phyloP scores from a whole-genome alignment of 1,284 basidiomycete genomes.

The Coniophora puteana region DNA sequence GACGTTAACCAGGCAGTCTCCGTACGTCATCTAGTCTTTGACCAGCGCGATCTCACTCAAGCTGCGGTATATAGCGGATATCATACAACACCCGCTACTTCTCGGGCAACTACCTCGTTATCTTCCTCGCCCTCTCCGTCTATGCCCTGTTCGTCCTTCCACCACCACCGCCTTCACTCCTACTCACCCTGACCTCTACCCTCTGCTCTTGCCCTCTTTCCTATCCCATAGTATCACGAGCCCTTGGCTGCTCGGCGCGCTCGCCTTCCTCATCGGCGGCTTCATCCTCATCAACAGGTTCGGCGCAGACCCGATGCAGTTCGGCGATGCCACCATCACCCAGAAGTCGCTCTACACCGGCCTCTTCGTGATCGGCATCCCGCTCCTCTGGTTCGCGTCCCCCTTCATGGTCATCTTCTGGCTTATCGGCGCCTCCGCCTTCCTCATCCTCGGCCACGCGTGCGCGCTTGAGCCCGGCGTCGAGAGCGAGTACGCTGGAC shows the following conservation, averaged over 20 bases:
- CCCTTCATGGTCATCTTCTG: constrained; percentile 75
- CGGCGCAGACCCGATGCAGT: constrained; percentile 81
- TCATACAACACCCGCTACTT: constrained; percentile 95
- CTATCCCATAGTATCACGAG: constrained; percentile 59
- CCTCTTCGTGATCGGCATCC: constrained; percentile 77
- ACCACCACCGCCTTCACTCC: not conserved
- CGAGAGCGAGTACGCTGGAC: constrained; percentile 82
- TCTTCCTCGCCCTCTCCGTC: constrained; percentile 79
- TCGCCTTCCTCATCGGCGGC: constrained; percentile 89
- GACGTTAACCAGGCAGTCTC: constrained; percentile 69
- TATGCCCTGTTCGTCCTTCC: constrained; percentile 91
- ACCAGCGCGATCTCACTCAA: not conserved
- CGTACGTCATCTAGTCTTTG: constrained; percentile 45
- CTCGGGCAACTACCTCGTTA: constrained; percentile 88
- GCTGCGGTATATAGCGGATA: constrained; percentile 78
- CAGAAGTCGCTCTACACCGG: constrained; percentile 81
- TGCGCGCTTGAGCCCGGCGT: constrained; percentile 84
- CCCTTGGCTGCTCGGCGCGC: constrained; percentile 75
- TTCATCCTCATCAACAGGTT: constrained; percentile 90
- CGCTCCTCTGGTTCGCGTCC: constrained; percentile 64
- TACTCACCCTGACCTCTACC: not conserved
- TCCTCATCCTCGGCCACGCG: constrained; percentile 80
- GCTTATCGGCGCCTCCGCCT: constrained; percentile 71
- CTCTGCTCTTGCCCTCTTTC: not conserved
- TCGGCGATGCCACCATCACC: constrained; percentile 76